phyloP scores from a whole-genome alignment of 2,329 filamentous ascomycete genomes.

The Pezicula neosporulosa region DNA sequence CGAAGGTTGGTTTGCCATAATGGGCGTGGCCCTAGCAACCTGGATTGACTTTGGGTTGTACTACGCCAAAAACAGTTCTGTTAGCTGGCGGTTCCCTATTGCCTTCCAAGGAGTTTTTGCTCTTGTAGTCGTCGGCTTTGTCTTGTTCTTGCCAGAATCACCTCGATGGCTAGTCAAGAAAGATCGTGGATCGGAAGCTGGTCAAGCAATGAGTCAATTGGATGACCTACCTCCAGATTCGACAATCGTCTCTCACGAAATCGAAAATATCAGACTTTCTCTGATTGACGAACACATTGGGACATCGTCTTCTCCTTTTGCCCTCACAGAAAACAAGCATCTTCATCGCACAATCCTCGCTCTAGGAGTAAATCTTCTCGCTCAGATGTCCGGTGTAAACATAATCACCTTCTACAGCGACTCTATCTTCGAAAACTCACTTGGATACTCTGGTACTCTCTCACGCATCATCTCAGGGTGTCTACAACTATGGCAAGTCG shows the following conservation, averaged over 20 bases:
- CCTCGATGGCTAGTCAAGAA: conserved; percentile 1
- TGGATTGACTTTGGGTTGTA: conserved; percentile 56
- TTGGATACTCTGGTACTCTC: conserved; percentile 18
- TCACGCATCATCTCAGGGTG: conserved; percentile 22
- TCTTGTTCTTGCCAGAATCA: conserved; percentile 1
- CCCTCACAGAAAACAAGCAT: not conserved
- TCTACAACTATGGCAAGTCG: conserved; percentile 17
- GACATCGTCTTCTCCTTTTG: not conserved
- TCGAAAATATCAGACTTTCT: conserved; percentile 54
- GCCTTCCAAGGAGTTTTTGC: conserved; percentile 26
- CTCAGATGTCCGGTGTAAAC: conserved; percentile 27
- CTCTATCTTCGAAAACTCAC: conserved; percentile 23
- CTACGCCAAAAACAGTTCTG: conserved; percentile 39
- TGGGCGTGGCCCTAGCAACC: conserved; percentile 52
- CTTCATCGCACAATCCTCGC: conserved; percentile 23
- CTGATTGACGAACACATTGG: not conserved
- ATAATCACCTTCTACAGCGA: conserved; percentile 28
- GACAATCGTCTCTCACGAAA: conserved; percentile 49
- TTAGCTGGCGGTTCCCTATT: conserved; percentile 29
- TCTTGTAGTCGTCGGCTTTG: conserved; percentile 23
- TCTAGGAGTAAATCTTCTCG: conserved; percentile 23
- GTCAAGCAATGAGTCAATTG: conserved; percentile 23
- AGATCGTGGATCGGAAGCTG: conserved; percentile 23
- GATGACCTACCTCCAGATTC: conserved; percentile 35
- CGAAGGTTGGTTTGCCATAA: conserved; percentile 45